phyloP scores from a whole-genome alignment of 1,284 basidiomycete species.

The Tetrapyrgos nigripes region DNA sequence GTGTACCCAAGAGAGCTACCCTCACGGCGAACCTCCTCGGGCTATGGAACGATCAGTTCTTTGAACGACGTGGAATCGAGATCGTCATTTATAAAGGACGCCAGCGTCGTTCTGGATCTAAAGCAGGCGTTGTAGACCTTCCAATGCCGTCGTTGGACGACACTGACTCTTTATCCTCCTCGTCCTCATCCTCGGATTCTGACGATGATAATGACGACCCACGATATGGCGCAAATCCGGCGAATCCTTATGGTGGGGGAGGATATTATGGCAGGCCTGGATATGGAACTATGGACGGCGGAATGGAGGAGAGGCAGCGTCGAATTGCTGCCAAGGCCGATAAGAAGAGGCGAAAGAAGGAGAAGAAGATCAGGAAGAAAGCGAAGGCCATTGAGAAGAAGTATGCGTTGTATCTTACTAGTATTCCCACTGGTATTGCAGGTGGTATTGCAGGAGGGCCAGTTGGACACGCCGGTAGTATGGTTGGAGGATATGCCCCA shows the following conservation, averaged over 20 bases:
- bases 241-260: conserved; percentile 45
- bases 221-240: conserved; percentile 45
- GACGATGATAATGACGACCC: conserved; percentile 48
- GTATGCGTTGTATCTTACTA: conserved; percentile 68
- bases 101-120: conserved; percentile 71
- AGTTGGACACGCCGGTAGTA: neutral
- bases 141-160: conserved; percentile 56
- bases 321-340: conserved; percentile 60
- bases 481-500: neutral
- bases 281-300: conserved; percentile 41
- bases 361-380: conserved; percentile 65
- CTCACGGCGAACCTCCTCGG: conserved; percentile 74
- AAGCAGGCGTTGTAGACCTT: conserved; percentile 58
- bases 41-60: conserved; percentile 80
- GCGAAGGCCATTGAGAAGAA: conserved; percentile 63
- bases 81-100: conserved; percentile 77
- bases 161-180: conserved; percentile 46
- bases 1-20: conserved; percentile 59
- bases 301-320: conserved; percentile 53
- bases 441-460: conserved; percentile 23
- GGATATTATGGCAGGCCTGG: conserved; percentile 39
- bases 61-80: conserved; percentile 72
- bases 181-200: conserved; percentile 46
- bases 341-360: conserved; percentile 63
- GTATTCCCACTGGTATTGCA: conserved; percentile 48